Conservation (phyloP, 805 yeast genomes). For the Candida tammaniensis region DNA sequence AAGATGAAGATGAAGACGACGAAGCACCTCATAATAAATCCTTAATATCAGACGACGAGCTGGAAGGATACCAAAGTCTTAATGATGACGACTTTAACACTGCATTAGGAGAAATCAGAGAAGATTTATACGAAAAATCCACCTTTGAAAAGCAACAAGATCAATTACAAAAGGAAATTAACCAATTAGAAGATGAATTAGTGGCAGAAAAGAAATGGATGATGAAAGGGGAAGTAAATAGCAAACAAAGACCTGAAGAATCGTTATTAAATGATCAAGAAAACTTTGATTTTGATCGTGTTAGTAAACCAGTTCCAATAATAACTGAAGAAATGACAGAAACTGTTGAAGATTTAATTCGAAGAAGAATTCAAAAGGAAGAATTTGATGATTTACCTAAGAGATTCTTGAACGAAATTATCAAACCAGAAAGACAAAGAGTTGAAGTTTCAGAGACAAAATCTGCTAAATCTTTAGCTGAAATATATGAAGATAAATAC, state of each 20-base stretch:
- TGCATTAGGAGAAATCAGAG: slow-evolving; percentile 59
- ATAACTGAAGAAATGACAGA: slow-evolving; percentile 88
- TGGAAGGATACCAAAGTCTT: slow-evolving; percentile 29
- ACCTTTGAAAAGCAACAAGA: slow-evolving; percentile 82
- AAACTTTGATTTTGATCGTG: slow-evolving; percentile 85
- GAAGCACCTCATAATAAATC: slow-evolving; percentile 19
- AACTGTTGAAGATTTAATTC: slow-evolving; percentile 81
- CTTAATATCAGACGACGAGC: slow-evolving; percentile 5
- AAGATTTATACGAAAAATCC: slow-evolving; percentile 63
- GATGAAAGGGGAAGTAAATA: slow-evolving; percentile 86
- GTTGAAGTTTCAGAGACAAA: slow-evolving; percentile 80
- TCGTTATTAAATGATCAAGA: slow-evolving; percentile 69
- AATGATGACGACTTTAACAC: slow-evolving; percentile 27
- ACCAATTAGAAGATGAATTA: slow-evolving; percentile 77
- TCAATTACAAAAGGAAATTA: slow-evolving; percentile 73
- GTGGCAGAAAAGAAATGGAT: slow-evolving; percentile 93
- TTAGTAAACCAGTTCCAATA: slow-evolving; percentile 93
- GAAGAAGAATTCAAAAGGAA: slow-evolving; percentile 69
- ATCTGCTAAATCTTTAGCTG: slow-evolving; percentile 85
- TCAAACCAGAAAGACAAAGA: slow-evolving; percentile 44
- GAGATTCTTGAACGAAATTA: slow-evolving; percentile 63
- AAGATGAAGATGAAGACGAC: slow-evolving; percentile 6
- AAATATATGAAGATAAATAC: slow-evolving; percentile 85
- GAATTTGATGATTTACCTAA: slow-evolving; percentile 85
- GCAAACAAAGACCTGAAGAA: slow-evolving; percentile 79